Evolutionary conservation across 2,329 filamentous ascomycete genomes (phyloP), one percentile per base, ranked within the genome.

Genomic region (Fusarium sp.): DNA sequence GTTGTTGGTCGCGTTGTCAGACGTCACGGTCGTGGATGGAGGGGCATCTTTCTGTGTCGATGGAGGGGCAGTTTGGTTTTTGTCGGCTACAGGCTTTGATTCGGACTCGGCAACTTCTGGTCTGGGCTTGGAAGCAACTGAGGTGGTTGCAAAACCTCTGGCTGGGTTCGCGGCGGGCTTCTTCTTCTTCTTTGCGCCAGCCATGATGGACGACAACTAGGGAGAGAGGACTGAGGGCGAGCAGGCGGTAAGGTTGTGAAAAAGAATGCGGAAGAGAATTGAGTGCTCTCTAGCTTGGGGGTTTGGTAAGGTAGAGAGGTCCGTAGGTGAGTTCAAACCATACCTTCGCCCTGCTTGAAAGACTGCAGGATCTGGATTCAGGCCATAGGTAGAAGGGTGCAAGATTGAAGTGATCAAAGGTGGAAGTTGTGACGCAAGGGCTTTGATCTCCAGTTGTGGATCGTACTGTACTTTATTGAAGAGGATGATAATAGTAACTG

Each of bases 121-220:
- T 74, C 91, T 85, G 8, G 88, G 83, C 70, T 93, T 96, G 24
- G 92, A 96, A 39, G 93, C 92, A 58, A 96, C 85, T 2, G 94
- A 98, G 11, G 92, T 96, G 6, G 95, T 99, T 65, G 94, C 92
- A 79, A 97, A 96, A 15, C 93, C 95, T 76, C 95, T 85, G 35
- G 93, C 92, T 58, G 93, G 92, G 77, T 97, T 98, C 29, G 89
- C 86, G 25, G 87, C 86, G 52, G 91, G 84, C 85, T 97, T 98
- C 83, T 92, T 96, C 81, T 97, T 97, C 80, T 96, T 97, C 78
- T 92, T 88, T 58, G 80, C 78, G 39, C 81, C 82, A 54, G 90
- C 89, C 91, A 94, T 94, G 66, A 62, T 71, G 65, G 50, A 45
- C 31, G 55, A 32, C 35, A 55, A 53, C 31, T 34, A 19, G 13